phyloP scores from a whole-genome alignment of 78 protist species.

The Dictyostelium citrinum region DNA sequence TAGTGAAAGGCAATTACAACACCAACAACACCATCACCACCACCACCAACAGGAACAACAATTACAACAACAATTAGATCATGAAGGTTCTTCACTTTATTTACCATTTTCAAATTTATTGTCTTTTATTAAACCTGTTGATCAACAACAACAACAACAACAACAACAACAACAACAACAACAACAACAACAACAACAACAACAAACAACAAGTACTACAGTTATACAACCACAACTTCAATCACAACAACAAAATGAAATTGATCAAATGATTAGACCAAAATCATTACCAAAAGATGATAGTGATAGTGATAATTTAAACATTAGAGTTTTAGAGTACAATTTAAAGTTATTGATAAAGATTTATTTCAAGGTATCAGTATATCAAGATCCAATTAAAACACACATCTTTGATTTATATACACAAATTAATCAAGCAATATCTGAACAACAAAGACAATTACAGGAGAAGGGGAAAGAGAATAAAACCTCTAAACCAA shows the following conservation, averaged over 20 bases:
- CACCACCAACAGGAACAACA: neutral
- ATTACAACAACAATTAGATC: neutral
- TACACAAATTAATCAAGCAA: neutral
- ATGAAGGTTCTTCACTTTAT: neutral
- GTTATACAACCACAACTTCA: neutral
- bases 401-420: neutral
- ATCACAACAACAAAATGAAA: neutral
- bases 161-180: neutral
- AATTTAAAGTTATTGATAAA: conserved; percentile 14
- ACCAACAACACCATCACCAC: neutral
- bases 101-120: conserved; percentile 4
- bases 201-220: neutral
- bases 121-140: neutral
- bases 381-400: neutral
- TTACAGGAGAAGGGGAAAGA: neutral
- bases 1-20: neutral
- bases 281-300: conserved; percentile 17
- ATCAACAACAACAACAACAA: neutral
- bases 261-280: neutral
- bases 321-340: conserved; percentile 10
- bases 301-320: conserved; percentile 29
- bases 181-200: neutral
- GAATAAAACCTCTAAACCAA: neutral
- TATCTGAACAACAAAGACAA: neutral
- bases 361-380: neutral